Evolutionary conservation across 1,284 basidiomycete species (phyloP).

Genomic region (Neolentinus lepideus): DNA sequence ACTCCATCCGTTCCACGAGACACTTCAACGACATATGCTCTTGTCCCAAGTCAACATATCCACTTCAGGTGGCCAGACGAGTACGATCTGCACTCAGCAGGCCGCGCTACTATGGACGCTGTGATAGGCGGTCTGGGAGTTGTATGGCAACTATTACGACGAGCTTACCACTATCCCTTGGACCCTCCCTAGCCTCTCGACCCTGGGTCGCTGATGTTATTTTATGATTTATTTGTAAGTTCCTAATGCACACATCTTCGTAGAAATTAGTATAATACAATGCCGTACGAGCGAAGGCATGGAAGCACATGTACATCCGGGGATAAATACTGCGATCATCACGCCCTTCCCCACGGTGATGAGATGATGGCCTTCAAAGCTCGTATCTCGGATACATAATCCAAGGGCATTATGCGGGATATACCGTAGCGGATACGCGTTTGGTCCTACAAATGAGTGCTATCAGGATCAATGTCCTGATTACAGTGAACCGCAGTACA

Average conservation of each 20-base stretch:
- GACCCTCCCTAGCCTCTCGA: slow-evolving; percentile 17
- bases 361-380: slow-evolving; percentile 49
- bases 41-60: slow-evolving; percentile 7
- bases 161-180: slow-evolving; percentile 24
- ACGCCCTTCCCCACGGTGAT: slow-evolving; percentile 25
- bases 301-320: neutral
- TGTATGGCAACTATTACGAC: slow-evolving; percentile 21
- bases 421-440: slow-evolving; percentile 81
- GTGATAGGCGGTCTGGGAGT: slow-evolving; percentile 18
- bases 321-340: neutral
- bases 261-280: too few relatives aligned
- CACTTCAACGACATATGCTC: slow-evolving; percentile 2
- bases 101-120: slow-evolving; percentile 14
- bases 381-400: slow-evolving; percentile 68
- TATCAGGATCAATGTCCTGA: neutral
- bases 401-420: slow-evolving; percentile 54
- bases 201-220: neutral
- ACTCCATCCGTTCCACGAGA: neutral
- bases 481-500: slow-evolving; percentile 18
- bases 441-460: slow-evolving; percentile 45
- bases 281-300: neutral
- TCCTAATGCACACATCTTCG: too few relatives aligned
- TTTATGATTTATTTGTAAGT: neutral
- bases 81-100: slow-evolving; percentile 14
- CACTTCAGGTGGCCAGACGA: slow-evolving; percentile 15